Evolutionary conservation across 139 green algal genomes (phyloP), one percentile per base, ranked within the genome.

Genomic region (Chlamydomonas asymmetrica): DNA sequence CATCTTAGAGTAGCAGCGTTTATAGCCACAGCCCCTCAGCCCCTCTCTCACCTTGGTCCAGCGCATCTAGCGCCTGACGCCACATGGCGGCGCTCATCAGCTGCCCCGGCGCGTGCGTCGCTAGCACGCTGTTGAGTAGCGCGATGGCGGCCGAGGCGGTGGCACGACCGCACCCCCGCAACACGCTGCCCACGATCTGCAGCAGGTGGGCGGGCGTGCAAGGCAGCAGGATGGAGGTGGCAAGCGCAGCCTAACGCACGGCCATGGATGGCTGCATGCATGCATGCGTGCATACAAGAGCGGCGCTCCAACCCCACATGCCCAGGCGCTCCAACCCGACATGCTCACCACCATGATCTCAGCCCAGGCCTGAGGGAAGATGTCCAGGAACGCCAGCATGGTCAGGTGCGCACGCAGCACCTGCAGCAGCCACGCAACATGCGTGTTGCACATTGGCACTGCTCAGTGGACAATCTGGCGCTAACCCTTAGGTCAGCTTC

Each of bases 391-490:
- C 37, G 85, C 48, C n/a, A 98, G 75, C 7, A 87, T 60, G 4
- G 84, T 74, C 68, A 98, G 85, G 85, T 96, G 88, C 18, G 78
- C 73, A 4, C 88, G 85, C 60, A 98, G 81, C 74, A 98, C n/a
- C n/a, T n/a, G n/a, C n/a, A n/a, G n/a, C n/a, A n/a, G n/a, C n/a
- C n/a, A n/a, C n/a, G n/a, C n/a, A n/a, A n/a, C n/a, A n/a, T n/a
- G n/a, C n/a, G n/a, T n/a, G n/a, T n/a, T n/a, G n/a, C n/a, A n/a
- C n/a, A n/a, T n/a, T n/a, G n/a, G n/a, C n/a, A n/a, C n/a, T n/a
- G n/a, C n/a, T n/a, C n/a, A n/a, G n/a, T n/a, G n/a, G n/a, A n/a
- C n/a, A n/a, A n/a, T n/a, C n/a, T n/a, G n/a, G n/a, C n/a, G n/a
- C n/a, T n/a, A n/a, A n/a, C n/a, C n/a, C n/a, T n/a, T n/a, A n/a